These are phyloP conservation scores for Bocquillonia castaneifolia DNA, from an alignment of 441 rosid genomes.

Conservation along the genomic window DNA sequence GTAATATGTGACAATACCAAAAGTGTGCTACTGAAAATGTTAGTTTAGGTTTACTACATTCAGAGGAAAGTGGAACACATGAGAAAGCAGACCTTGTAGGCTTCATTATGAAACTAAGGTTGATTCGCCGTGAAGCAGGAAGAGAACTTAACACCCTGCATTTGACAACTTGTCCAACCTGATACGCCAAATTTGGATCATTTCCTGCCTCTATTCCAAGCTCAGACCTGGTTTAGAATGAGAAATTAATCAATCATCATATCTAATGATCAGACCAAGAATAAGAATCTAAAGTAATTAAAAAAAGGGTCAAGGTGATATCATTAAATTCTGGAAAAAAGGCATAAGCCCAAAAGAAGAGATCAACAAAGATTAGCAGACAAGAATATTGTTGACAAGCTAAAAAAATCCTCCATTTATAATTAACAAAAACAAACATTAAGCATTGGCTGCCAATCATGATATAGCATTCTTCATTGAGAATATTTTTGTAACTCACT, in stretches of 20 bases:
- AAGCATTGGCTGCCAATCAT: background rate
- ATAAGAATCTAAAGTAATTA: background rate
- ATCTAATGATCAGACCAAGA: constrained; percentile 15
- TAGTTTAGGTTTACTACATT: background rate
- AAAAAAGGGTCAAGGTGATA: constrained; percentile 5
- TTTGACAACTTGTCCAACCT: constrained; percentile 93
- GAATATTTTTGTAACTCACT: background rate
- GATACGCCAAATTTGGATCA: constrained; percentile 65
- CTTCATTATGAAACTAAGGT: constrained; percentile 81
- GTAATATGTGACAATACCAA: background rate
- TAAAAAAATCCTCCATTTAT: too few relatives aligned
- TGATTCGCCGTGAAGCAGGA: constrained; percentile 67
- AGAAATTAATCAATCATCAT: constrained; percentile 16
- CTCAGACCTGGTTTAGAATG: constrained; percentile 62
- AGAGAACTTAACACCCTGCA: constrained; percentile 73
- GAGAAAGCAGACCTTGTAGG: constrained; percentile 57
- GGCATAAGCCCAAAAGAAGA: background rate
- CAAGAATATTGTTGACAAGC: background rate
- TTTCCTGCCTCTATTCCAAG: constrained; percentile 83
- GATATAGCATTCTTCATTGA: background rate
- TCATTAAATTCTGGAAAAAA: background rate
- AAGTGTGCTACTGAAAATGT: background rate
- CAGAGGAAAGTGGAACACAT: constrained; percentile 7
- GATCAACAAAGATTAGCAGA: background rate
- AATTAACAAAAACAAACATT: background rate